Conservation (phyloP, 1,284 basidiomycete genomes). For the Ustilago curta region DNA sequence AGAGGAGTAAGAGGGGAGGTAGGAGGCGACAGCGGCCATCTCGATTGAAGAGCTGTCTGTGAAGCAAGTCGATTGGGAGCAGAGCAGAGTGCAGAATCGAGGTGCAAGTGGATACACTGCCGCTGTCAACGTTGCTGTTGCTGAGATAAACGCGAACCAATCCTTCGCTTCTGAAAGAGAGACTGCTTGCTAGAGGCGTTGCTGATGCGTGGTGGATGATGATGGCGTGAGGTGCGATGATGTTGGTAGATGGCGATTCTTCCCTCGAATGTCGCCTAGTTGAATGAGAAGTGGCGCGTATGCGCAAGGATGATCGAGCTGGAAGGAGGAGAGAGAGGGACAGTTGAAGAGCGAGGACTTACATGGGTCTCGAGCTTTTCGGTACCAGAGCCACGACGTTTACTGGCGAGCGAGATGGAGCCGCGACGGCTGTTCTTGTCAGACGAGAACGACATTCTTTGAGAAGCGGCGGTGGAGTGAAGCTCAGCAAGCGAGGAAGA, state of each 20-base stretch:
- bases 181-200: background rate
- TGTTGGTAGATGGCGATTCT: background rate
- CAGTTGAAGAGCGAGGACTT: slow-evolving; percentile 15
- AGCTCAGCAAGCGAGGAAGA: background rate
- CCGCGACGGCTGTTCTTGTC: slow-evolving; percentile 43
- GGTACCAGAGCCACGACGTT: slow-evolving; percentile 58
- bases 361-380: slow-evolving; percentile 61
- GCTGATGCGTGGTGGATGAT: background rate
- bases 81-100: too few species aligned
- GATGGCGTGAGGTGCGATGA: background rate
- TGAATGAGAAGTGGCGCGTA: background rate
- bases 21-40: slow-evolving; percentile 14
- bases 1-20: slow-evolving; percentile 1
- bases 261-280: background rate
- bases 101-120: background rate
- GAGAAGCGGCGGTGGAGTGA: background rate
- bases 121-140: background rate
- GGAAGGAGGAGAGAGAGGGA: background rate
- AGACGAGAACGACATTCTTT: slow-evolving; percentile 48
- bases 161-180: background rate
- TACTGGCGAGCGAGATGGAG: slow-evolving; percentile 46
- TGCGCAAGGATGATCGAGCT: background rate
- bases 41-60: background rate
- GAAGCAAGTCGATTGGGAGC: background rate
- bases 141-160: background rate